phyloP scores from a whole-genome alignment of 495 filamentous ascomycete species.

The Penicillium lividum region DNA sequence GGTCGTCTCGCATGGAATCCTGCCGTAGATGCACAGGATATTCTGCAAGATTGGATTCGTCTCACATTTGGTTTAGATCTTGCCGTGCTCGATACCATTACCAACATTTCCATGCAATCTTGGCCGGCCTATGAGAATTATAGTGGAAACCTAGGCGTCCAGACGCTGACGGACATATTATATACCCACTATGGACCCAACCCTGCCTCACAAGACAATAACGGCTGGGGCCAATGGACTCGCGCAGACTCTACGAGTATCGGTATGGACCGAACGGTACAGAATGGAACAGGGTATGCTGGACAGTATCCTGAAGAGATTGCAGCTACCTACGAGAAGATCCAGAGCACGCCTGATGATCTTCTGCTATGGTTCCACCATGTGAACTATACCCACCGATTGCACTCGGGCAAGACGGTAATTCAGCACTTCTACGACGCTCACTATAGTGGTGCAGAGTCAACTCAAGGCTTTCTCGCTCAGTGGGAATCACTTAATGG shows the following conservation, averaged over 20 bases:
- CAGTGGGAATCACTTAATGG: conserved; percentile 56
- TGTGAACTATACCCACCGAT: conserved; percentile 64
- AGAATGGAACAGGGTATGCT: conserved; percentile 64
- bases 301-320: conserved; percentile 68
- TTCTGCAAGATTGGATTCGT: conserved; percentile 65
- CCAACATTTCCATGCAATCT: conserved; percentile 64
- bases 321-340: conserved; percentile 55
- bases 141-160: conserved; percentile 70
- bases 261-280: conserved; percentile 72
- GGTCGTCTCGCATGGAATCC: conserved; percentile 71
- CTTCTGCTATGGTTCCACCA: conserved; percentile 77
- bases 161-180: conserved; percentile 68
- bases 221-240: conserved; percentile 74
- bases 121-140: conserved; percentile 74
- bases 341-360: conserved; percentile 67
- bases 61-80: conserved; percentile 62
- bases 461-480: conserved; percentile 56
- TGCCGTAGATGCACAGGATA: conserved; percentile 37
- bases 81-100: conserved; percentile 57
- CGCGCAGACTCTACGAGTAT: conserved; percentile 57
- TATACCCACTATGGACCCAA: conserved; percentile 68
- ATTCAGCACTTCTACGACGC: conserved; percentile 79
- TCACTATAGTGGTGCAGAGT: conserved; percentile 62
- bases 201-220: conserved; percentile 65
- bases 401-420: conserved; percentile 66